Evolutionary conservation across 2,329 filamentous ascomycete genomes (phyloP), one percentile per base, ranked within the genome.

Genomic region (Parasarocladium wereldwijsianum): DNA sequence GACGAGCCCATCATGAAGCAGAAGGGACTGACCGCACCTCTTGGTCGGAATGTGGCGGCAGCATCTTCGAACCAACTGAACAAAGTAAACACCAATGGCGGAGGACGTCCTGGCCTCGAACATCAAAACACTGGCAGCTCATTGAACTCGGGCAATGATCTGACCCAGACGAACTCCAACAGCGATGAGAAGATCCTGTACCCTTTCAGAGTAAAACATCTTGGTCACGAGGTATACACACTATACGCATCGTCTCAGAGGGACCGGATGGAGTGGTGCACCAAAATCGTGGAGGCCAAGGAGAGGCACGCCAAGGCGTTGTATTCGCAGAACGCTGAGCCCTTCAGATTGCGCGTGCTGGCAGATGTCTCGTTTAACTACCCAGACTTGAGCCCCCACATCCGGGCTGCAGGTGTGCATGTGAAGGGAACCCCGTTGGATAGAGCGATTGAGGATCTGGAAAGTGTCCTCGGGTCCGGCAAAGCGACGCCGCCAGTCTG

Each of bases 141-240:
- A 4, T 58, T 72, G 6, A 60, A 57, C 17, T 74, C 75, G 3
- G 47, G 56, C 11, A 44, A 40, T 19, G 45, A 45, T 9, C 47
- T 70, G 17, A 47, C 50, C 4, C 52, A 58, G 6, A 39, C 47
- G 12, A 56, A 48, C 19, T 56, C 65, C 17, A 79, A 72, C 37
- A 80, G 90, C 23, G 70, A 66, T 26, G 82, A 93, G 39, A 83
- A 77, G 50, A 80, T 90, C 26, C 57, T 98, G 42, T 98, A 86
- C 49, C 90, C 92, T 0, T 98, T 98, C 70, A 76, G 76, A 40
- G 73, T 98, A 49, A 94, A 94, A 57, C 90, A 98, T 56, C 68
- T 98, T 13, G 90, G 92, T 9, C 82, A 93, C 27, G 86, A 93
- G 41, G 76, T 83, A 1, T 96, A 94, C 50, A 93, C 81, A 0